Base-by-base conservation (phyloP, 495 filamentous ascomycete species). In the Xylaria intraflava region DNA sequence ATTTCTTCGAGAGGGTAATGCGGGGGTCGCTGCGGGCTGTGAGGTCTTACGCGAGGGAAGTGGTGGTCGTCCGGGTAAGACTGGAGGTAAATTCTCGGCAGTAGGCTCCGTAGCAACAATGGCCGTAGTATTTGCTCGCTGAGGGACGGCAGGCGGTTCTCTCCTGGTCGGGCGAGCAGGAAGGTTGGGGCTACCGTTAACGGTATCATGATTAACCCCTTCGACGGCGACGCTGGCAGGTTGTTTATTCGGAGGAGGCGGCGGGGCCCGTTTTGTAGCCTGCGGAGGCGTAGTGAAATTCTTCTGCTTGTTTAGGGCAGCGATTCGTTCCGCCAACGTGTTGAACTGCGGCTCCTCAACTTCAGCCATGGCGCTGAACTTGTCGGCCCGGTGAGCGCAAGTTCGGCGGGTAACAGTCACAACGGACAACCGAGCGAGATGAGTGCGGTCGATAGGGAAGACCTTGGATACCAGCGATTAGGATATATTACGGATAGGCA, bases 291-390 rank as follows among this genome's bases (percentile, higher is more conserved):
- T 60, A 39, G 70, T 61, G 65, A 76, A 73, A 55, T 78, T 78
- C 63, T 74, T 74, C 43, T 75, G 73, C 46, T 65, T 64, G 53
- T 80, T 82, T 46, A 82, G 64, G 43, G 78, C 78, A 16, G 77
- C 78, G 30, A 80, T 82, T 45, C 78, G 71, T 61, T 78, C 76
- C 1, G 70, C 67, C n/a, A 82, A 72, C 17, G 77, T 71, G 42
- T 65, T 77, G 58, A 76, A 80, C 51, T 76, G 72, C 8, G 77
- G 78, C 57, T 79, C 77, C 48, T 80, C 77, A 39, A 70, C 67
- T 46, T 82, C 77, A 4, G 74, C 71, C 78, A 82, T 82, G 27
- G 23, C 12, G 24, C 22, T 30, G 41, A 26, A 43, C 14, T 12
- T 43, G 41, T 16, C 35, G n/a, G n/a, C n/a, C n/a, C 17, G 35